These are phyloP conservation scores for Penicillium turbatum DNA, from an alignment of 495 filamentous ascomycete genomes.

Conservation along the genomic window DNA sequence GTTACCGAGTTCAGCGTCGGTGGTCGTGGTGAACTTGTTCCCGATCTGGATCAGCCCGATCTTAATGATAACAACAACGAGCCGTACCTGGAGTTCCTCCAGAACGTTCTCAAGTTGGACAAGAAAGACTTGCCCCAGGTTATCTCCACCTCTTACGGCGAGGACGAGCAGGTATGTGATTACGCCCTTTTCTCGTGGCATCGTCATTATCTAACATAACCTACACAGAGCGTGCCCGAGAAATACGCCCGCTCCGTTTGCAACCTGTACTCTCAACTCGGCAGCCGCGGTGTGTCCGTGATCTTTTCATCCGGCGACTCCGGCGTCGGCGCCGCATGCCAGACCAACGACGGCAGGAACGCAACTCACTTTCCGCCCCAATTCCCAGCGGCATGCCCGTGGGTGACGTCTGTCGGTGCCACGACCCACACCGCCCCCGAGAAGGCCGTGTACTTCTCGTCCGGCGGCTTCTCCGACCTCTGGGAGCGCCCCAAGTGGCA, in stretches of 20 bases:
- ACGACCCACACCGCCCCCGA: conserved; percentile 58
- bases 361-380: conserved; percentile 60
- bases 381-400: conserved; percentile 72
- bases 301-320: conserved; percentile 70
- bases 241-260: conserved; percentile 66
- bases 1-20: conserved; percentile 66
- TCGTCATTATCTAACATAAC: conserved; percentile 1
- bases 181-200: neutral
- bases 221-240: conserved; percentile 57
- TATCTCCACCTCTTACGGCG: conserved; percentile 76
- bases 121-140: conserved; percentile 62
- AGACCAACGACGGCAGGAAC: conserved; percentile 64
- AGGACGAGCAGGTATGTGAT: conserved; percentile 60
- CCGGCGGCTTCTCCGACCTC: conserved; percentile 66
- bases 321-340: conserved; percentile 62
- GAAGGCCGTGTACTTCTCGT: conserved; percentile 50
- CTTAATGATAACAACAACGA: conserved; percentile 59
- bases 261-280: conserved; percentile 65
- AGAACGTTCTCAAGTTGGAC: conserved; percentile 50
- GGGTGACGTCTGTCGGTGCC: conserved; percentile 68
- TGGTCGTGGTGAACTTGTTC: conserved; percentile 57
- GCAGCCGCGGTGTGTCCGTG: conserved; percentile 69
- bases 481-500: conserved; percentile 62
- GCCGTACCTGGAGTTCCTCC: conserved; percentile 70
- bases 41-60: conserved; percentile 56